Conservation (phyloP, 2,329 filamentous ascomycete species). For the Aphanoascus verrucosus region DNA sequence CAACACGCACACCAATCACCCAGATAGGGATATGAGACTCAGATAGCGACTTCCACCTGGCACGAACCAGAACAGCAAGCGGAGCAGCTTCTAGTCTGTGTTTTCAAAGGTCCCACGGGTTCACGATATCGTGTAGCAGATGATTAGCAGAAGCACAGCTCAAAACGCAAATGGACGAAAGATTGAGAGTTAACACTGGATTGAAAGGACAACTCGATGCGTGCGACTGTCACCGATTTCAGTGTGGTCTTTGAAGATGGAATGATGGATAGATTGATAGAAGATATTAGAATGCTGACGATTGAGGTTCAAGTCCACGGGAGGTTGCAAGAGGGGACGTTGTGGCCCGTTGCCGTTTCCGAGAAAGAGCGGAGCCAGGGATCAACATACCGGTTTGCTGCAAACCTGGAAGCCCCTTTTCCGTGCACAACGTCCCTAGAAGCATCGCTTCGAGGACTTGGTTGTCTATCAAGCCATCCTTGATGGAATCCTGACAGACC, state of each 20-base stretch:
- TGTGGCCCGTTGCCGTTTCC: not conserved
- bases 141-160: not conserved
- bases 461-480: no score
- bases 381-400: not conserved
- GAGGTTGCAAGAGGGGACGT: not conserved
- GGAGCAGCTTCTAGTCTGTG: not conserved
- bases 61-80: not conserved
- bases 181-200: no score
- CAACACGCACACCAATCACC: not conserved
- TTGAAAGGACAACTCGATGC: no score
- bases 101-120: not conserved
- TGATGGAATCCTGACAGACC: no score
- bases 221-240: no score
- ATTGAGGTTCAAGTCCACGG: not conserved
- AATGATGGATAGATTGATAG: no score
- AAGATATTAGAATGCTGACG: no score
- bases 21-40: not conserved
- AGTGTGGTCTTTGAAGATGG: no score
- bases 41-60: not conserved
- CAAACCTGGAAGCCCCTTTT: not conserved
- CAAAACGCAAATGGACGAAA: not conserved
- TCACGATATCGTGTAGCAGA: not conserved
- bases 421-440: no score
- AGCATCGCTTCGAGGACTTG: no score
- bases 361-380: not conserved